Conservation (phyloP, 345 rosid genomes). For the Aurinia saxatilis region DNA sequence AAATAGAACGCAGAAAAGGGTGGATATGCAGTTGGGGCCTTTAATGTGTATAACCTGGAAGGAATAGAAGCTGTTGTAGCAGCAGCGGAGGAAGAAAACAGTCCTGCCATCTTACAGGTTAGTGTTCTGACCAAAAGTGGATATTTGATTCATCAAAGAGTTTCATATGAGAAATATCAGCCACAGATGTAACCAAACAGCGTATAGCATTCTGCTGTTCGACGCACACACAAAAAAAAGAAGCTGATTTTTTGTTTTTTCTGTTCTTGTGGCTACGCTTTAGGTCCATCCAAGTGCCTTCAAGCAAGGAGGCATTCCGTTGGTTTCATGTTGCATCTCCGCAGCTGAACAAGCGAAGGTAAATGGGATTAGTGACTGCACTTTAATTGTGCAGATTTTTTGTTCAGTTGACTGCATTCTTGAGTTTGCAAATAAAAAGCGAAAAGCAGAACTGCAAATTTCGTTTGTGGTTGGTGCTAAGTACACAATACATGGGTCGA, state of each 20-base stretch:
- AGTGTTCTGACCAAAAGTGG: constrained; percentile 7
- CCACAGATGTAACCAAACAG: background rate
- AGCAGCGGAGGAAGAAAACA: constrained; percentile 90
- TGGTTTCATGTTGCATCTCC: constrained; percentile 80
- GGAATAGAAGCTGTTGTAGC: constrained; percentile 92
- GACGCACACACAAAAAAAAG: background rate
- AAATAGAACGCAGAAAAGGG: constrained; percentile 81
- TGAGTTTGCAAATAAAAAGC: background rate
- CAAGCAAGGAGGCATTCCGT: constrained; percentile 73
- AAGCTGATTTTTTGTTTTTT: background rate
- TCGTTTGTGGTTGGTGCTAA: background rate
- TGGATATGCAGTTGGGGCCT: constrained; percentile 93
- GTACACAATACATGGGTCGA: background rate
- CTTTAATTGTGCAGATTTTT: background rate
- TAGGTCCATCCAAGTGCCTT: constrained; percentile 92
- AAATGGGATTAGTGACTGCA: constrained; percentile 27
- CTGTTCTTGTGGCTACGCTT: constrained; percentile 6
- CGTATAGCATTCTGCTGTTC: background rate
- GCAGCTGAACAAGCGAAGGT: constrained; percentile 85
- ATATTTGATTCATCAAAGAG: background rate
- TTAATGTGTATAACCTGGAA: constrained; percentile 92
- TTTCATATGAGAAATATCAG: constrained; percentile 1
- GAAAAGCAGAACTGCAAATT: background rate
- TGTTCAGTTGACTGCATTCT: background rate
- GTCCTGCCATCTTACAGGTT: constrained; percentile 97